Conservation (phyloP, 805 yeast genomes). For the Tanozyma kutaoensis region DNA sequence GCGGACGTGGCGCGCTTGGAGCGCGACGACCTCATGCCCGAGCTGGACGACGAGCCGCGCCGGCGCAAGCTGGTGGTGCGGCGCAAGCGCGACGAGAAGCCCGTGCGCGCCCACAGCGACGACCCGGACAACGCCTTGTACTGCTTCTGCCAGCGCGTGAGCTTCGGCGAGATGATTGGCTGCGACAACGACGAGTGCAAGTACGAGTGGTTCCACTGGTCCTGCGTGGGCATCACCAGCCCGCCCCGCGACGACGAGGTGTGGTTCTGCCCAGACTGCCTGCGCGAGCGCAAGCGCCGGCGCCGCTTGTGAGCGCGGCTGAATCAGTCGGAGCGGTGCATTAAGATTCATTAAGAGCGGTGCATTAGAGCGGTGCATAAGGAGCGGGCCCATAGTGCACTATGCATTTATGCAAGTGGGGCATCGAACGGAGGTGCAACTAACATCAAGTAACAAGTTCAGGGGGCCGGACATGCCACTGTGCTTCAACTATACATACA, state of each 20-base stretch:
- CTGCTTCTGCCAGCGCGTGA: constrained; percentile 88
- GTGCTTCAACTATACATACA: no score
- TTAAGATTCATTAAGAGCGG: no score
- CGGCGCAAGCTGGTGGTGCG: neutral
- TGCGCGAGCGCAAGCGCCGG: constrained; percentile 31
- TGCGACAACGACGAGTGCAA: constrained; percentile 87
- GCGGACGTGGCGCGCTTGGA: constrained; percentile 66
- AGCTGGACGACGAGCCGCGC: constrained; percentile 6
- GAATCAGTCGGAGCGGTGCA: no score
- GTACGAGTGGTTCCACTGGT: constrained; percentile 93
- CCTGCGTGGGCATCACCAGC: constrained; percentile 77
- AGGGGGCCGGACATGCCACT: no score
- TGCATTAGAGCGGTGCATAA: no score
- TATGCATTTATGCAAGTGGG: no score
- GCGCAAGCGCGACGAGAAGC: no score
- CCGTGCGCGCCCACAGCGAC: constrained; percentile 6
- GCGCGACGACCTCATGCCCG: constrained; percentile 65
- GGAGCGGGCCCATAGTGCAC: no score
- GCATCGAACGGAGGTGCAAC: no score
- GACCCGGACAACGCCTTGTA: constrained; percentile 36
- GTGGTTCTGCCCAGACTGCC: constrained; percentile 91
- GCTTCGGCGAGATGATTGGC: constrained; percentile 94
- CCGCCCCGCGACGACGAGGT: constrained; percentile 74
- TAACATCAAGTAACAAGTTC: no score
- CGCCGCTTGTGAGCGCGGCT: no score